Conservation (phyloP, 768 basidiomycete genomes). For the Dioszegia aurantiaca region DNA sequence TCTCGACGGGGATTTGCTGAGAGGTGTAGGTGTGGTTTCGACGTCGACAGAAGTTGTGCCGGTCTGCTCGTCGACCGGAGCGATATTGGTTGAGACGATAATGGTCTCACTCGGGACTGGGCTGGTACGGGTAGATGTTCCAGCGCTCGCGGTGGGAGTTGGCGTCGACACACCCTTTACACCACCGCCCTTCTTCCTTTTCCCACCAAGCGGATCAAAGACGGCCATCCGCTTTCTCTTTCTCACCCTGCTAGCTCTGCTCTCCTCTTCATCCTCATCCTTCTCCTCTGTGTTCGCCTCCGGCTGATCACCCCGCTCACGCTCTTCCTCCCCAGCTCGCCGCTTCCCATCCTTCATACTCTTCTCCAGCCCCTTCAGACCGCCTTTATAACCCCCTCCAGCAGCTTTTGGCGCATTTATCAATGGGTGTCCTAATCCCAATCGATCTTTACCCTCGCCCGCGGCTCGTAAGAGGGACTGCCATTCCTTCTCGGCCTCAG, state of each 20-base stretch:
- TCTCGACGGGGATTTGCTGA: neutral
- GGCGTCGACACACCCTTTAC: neutral
- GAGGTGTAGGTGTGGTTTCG: too few species aligned
- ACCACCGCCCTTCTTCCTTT: slow-evolving; percentile 27
- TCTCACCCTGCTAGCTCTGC: slow-evolving; percentile 20
- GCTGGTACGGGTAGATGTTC: neutral
- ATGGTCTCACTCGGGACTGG: neutral
- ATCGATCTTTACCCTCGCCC: slow-evolving; percentile 18
- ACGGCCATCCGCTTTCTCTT: slow-evolving; percentile 18
- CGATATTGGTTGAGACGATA: neutral
- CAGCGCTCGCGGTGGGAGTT: neutral
- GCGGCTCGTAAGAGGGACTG: slow-evolving; percentile 7
- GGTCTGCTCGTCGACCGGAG: neutral
- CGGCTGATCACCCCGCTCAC: slow-evolving; percentile 3
- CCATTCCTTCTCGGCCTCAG: slow-evolving; percentile 5
- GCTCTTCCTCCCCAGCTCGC: slow-evolving; percentile 7
- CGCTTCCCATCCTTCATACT: slow-evolving; percentile 10
- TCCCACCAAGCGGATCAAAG: slow-evolving; percentile 21
- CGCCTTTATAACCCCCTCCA: slow-evolving; percentile 6
- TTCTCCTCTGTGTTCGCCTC: slow-evolving; percentile 14
- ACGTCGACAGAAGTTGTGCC: neutral
- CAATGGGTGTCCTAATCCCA: slow-evolving; percentile 37
- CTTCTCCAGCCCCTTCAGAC: slow-evolving; percentile 11
- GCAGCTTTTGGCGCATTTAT: slow-evolving; percentile 14
- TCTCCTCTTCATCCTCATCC: slow-evolving; percentile 33